A percentile compares a stretch with the other conserved stretches of the same genome.
Conservation (phyloP, 2,329 filamentous ascomycete genomes). For the Zymoseptoria passerinii region DNA sequence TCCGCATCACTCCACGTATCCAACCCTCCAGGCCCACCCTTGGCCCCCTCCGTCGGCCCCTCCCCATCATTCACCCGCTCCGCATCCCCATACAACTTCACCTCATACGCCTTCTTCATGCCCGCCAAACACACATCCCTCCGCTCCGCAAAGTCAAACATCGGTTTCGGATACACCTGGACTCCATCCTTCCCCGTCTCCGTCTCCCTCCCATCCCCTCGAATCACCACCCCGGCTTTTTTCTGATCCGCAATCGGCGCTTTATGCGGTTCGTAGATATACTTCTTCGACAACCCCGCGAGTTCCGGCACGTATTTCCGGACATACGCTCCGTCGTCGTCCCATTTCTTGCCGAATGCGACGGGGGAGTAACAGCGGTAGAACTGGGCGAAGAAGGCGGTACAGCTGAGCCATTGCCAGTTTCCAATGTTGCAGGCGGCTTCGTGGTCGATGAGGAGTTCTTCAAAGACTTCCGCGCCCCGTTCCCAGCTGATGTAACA, state of each 20-base stretch:
- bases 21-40: conserved; percentile 35
- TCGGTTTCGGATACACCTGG: conserved; percentile 59
- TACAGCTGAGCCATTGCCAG: conserved; percentile 71
- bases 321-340: conserved; percentile 58
- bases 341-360: conserved; percentile 68
- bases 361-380: conserved; percentile 63
- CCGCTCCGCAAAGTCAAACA: conserved; percentile 64
- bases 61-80: conserved; percentile 44
- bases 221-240: conserved; percentile 56
- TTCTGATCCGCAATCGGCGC: conserved; percentile 61
- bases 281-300: conserved; percentile 53
- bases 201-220: conserved; percentile 39
- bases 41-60: conserved; percentile 36
- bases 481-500: conserved; percentile 75
- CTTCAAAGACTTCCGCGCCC: conserved; percentile 69
- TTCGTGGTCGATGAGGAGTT: conserved; percentile 67
- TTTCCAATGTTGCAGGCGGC: conserved; percentile 65
- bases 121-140: conserved; percentile 55
- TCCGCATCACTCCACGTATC: conserved; percentile 21
- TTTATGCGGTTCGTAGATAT: conserved; percentile 74
- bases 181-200: conserved; percentile 35
- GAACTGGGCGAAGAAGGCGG: conserved; percentile 66
- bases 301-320: conserved; percentile 61
- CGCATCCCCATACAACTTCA: conserved; percentile 58
- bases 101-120: conserved; percentile 62